Evolutionary conservation across 2,329 filamentous ascomycete genomes (phyloP), one percentile per base, ranked within the genome.

Genomic region (Zymoseptoria crescenta): DNA sequence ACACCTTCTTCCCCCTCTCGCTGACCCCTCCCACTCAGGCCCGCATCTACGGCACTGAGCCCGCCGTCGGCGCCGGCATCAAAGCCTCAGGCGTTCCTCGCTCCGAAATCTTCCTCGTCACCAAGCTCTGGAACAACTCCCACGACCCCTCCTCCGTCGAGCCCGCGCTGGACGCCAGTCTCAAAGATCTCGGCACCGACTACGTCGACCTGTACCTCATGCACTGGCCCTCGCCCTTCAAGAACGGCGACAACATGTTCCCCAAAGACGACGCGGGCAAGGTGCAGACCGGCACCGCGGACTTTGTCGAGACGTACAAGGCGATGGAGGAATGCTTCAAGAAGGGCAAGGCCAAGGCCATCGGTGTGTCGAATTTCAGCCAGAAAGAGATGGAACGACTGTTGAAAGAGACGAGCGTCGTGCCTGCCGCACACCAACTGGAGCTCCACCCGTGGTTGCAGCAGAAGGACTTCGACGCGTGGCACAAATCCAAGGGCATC

Each of bases 131-230:
- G 84, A 86, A 85, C 74, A 85, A 83, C 71, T 79, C 74, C 66
- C 83, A 86, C 68, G 78, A 81, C 62, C 81, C 80, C 0, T 79
- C 85, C 66, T 83, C 85, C 66, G 87, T 88, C 16, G 76, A 81
- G 60, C 75, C 80, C 63, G 85, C 85, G 62, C 80, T 85, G 53
- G 69, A 67, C 62, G 79, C 82, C 49, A 85, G 85, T 49, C 76
- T 88, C 56, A 80, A 84, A 69, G 80, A 84, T 67, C 79, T 88
- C 67, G 81, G 79, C 10, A 75, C 86, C 48, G 85, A 86, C 59
- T 88, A 89, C 69, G 76, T 89, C 59, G 86, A 89, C 69, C 76
- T 89, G 9, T 88, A 82, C 71, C 77, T 89, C 59, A 87, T 91
- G 69, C 86, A 88, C 73, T 89, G 81, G 79, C 83, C 82, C 0